Evolutionary conservation across 768 basidiomycete species (phyloP), one percentile per base, ranked within the genome.

Genomic region (Boletus fagicola): DNA sequence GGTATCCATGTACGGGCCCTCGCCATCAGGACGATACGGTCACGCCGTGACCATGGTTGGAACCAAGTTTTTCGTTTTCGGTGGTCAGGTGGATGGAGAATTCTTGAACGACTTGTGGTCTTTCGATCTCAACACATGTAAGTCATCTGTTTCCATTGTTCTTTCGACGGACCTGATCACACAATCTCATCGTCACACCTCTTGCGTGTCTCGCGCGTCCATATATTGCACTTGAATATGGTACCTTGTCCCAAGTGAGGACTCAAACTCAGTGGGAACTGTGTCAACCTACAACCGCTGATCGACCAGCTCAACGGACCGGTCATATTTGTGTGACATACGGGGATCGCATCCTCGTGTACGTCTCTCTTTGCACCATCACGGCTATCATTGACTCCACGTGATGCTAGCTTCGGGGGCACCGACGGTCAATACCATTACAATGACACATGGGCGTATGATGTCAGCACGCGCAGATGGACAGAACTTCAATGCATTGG

Each of bases 391-490:
- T 61, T 65, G n/a, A 57, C 46, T 43, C 49, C n/a, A 26, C 53
- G n/a, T 49, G 60, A 33, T 53, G 11, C 39, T 53, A 95, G 92
- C 49, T 98, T 99, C 64, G 97, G 97, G 33, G 97, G 97, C 47
- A 99, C 97, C 13, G 97, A 99, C 68, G 95, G 95, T n/a, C 86
- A 88, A 69, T 98, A 90, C 74, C 97, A 98, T 70, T 99, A 99
- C 76, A 99, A 98, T 72, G 97, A 99, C 70, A 98, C 94, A 8
- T 99, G 97, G 97, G 80, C 86, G 2, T 98, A 91, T 73, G 93
- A 96, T 70, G 76, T 94, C 50, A 79, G 78, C 39, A 88, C 92
- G 0, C 80, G 82, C 53, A 83, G 74, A 45, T 99, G 97, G 97
- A 81, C 88, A 4, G 97, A 99, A 69, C 77, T 99, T 39, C 85